These are phyloP conservation scores for Astragalus glycyphyllos DNA, from an alignment of 306 rosid species.

Conservation along the genomic window DNA sequence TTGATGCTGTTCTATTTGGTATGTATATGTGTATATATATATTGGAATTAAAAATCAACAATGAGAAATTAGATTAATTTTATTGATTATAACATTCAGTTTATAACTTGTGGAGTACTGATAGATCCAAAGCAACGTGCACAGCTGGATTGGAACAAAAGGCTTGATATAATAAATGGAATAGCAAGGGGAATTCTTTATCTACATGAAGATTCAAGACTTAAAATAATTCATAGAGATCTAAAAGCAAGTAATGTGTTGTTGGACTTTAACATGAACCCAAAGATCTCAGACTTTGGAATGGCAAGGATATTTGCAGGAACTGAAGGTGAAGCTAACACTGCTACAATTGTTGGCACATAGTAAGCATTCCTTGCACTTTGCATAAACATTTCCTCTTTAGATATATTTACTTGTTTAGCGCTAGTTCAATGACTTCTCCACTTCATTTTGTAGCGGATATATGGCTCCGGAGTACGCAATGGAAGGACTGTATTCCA, in stretches of 20 bases:
- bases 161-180: constrained; percentile 49
- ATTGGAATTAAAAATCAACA: background rate
- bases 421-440: background rate
- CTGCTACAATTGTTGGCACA: constrained; percentile 55
- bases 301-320: constrained; percentile 51
- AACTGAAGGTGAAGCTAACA: constrained; percentile 55
- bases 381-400: background rate
- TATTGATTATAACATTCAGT: constrained; percentile 2
- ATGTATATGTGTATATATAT: constrained; percentile 11
- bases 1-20: constrained; percentile 61
- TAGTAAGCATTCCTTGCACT: constrained; percentile 41
- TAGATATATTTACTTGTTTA: background rate
- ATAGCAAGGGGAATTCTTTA: constrained; percentile 55
- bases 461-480: too few relatives aligned
- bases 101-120: background rate
- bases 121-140: constrained; percentile 47
- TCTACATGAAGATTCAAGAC: constrained; percentile 58
- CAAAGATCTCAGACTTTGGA: too few relatives aligned
- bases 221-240: constrained; percentile 55
- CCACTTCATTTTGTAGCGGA: constrained; percentile 38
- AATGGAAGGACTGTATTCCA: constrained; percentile 56
- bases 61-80: constrained; percentile 8
- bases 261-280: too few relatives aligned
- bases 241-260: too few relatives aligned
- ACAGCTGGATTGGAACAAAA: constrained; percentile 51